Base-by-base conservation (phyloP, 1,284 basidiomycete genomes). In the Trichosporon asahii region DNA sequence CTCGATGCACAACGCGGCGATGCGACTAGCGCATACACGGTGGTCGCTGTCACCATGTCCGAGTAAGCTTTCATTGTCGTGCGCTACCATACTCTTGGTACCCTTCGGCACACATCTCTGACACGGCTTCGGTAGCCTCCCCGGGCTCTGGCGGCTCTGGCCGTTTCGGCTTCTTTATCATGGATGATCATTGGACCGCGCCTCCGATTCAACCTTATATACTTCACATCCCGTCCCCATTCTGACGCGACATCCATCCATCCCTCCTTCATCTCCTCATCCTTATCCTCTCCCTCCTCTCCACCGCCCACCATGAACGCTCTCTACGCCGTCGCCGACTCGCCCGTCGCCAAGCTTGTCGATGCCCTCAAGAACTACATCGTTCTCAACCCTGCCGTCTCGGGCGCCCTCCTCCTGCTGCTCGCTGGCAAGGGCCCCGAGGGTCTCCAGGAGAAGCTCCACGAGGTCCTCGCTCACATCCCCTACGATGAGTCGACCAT, bases 341-440 rank as follows among this genome's bases (percentile, higher is more conserved):
- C 66, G 44, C 66, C 66, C 40, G n/a, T 68, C 60, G 27, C 29
- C 9, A 44, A 44, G 35, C 4, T 66, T 49, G n/a, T 55, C 21
- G 18, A 31, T 12, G 18, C 29, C 1, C 11, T 53, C 29, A n/a
- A 23, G 27, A n/a, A 65, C 46, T 29, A 65, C 18, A 6, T 65
- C 44, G 57, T 33, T 6, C 66, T 68, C 44, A 68, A 53, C 61
- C 66, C 66, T 21, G 18, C 61, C 27, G 61, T 68, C n/a, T 14
- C 60, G 9, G 66, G 66, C 11, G 44, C 57, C n/a, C 25, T 53
- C n/a, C 66, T 68, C 33, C 21, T 64, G 14, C 21, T 53, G 2
- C 29, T 68, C 27, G 25, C 46, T 8, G 46, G 27, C 64, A 65
- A 53, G 37, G 44, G 66, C 29, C 60, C 60, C 27, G 66, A 49